Evolutionary conservation across 768 basidiomycete species (phyloP).

Genomic region (Russula ochroleuca): DNA sequence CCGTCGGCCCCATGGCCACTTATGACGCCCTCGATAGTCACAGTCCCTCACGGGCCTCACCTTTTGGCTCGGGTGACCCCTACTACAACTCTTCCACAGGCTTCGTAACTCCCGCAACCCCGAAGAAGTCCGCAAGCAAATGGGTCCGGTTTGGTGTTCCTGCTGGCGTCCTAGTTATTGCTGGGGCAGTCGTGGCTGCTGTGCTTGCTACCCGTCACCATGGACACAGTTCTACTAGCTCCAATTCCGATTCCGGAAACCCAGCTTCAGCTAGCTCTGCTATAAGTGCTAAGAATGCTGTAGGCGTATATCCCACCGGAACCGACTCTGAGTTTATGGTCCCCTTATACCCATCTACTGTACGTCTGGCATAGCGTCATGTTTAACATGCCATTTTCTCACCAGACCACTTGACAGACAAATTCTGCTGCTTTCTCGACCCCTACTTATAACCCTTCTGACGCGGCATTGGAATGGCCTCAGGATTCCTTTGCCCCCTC

Average conservation of each 20-base stretch:
- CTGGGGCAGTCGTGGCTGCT: slow-evolving; percentile 70
- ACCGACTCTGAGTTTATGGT: slow-evolving; percentile 77
- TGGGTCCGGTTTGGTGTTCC: slow-evolving; percentile 79
- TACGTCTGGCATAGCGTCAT: slow-evolving; percentile 41
- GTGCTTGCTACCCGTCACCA: slow-evolving; percentile 60
- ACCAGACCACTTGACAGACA: slow-evolving; percentile 45
- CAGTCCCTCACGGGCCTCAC: slow-evolving; percentile 30
- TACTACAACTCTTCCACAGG: slow-evolving; percentile 69
- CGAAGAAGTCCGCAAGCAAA: slow-evolving; percentile 54
- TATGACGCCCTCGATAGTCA: slow-evolving; percentile 36
- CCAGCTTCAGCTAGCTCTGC: slow-evolving; percentile 52
- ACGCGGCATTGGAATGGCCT: slow-evolving; percentile 64
- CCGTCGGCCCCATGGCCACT: slow-evolving; percentile 38
- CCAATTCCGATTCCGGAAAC: slow-evolving; percentile 25
- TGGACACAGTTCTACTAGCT: slow-evolving; percentile 36
- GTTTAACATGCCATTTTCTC: not conserved
- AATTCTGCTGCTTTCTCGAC: slow-evolving; percentile 64
- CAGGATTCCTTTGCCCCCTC: slow-evolving; percentile 68
- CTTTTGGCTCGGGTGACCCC: slow-evolving; percentile 61
- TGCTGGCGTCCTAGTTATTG: slow-evolving; percentile 55
- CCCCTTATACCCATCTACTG: slow-evolving; percentile 85
- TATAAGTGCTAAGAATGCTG: slow-evolving; percentile 52
- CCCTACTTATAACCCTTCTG: slow-evolving; percentile 66
- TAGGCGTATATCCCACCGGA: slow-evolving; percentile 68
- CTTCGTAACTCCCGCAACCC: slow-evolving; percentile 51